Conservation (phyloP, 2,329 filamentous ascomycete genomes). For the Aspergillus puulaauensis region DNA sequence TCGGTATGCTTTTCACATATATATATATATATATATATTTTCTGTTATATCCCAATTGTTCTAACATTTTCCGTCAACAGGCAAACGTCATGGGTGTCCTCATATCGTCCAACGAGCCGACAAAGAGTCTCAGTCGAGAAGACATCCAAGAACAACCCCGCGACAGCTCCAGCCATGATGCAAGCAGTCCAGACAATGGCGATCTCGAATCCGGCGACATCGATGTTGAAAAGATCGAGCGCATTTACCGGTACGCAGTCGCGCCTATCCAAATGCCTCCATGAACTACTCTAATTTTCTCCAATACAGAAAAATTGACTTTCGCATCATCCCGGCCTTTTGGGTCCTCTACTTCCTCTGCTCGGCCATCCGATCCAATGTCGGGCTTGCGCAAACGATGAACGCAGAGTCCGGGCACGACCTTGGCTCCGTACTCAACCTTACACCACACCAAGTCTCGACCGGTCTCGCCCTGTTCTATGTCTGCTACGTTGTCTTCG, state of each 20-base stretch:
- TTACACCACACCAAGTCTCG: conserved; percentile 75
- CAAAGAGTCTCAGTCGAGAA: conserved; percentile 12
- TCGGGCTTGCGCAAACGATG: conserved; percentile 94
- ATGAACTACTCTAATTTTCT: neutral
- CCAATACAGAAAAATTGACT: conserved; percentile 53
- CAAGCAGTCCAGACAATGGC: neutral
- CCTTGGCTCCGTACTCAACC: conserved; percentile 67
- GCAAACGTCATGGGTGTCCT: neutral
- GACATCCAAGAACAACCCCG: conserved; percentile 3
- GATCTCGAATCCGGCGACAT: conserved; percentile 13
- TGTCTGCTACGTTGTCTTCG: conserved; percentile 86
- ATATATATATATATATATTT: too few relatives aligned
- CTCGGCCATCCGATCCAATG: conserved; percentile 87
- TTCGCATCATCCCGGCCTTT: conserved; percentile 69
- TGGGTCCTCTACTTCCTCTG: conserved; percentile 91
- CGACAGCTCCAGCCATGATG: neutral
- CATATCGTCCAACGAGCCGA: neutral
- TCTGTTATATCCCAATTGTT: too few relatives aligned
- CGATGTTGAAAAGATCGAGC: conserved; percentile 35
- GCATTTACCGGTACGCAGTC: conserved; percentile 35
- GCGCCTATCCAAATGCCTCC: neutral
- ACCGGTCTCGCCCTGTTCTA: conserved; percentile 87
- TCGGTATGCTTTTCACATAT: neutral
- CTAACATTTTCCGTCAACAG: too few relatives aligned
- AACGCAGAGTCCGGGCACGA: conserved; percentile 70